Evolutionary conservation across 331 rosid species (phyloP), one percentile per base, ranked within the genome.

Genomic region (Spiraea crenata): DNA sequence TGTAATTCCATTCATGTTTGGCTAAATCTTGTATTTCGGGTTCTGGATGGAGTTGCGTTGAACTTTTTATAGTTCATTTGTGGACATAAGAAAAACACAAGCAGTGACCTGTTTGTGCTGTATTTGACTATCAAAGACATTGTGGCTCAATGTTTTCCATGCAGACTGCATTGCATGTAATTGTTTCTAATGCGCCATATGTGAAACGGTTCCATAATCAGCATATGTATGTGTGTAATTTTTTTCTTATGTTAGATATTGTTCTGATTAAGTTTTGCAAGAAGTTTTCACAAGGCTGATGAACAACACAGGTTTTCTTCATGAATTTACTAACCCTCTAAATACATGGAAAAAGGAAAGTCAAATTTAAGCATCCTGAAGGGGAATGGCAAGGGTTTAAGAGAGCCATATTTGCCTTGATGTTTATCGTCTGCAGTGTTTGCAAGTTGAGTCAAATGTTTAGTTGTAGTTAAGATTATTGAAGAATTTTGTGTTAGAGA

Each of bases 1-100:
- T 58, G 41, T 69, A 51, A 17, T 51, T 72, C 57, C 55, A 42
- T 47, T 64, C 14, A 37, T n/a, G n/a, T n/a, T n/a, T 44, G 9
- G 1, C 5, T 39, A 39, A 39, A n/a, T n/a, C 66, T 61, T 61
- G 34, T 61, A 17, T 20, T n/a, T 40, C 40, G 63, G 41, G 35
- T 19, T 35, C n/a, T 13, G 35, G 48, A n/a, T 40, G 48, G 48
- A n/a, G 35, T 61, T 61, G 31, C 16, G 10, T 61, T 40, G 34
- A 61, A n/a, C 34, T 35, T 13, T n/a, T 60, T 1, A 17, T 15
- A 59, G 46, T 2, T 38, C 45, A 35, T 34, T 37, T 59, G 41
- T 31, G 17, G 62, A 57, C 3, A 31, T 16, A 57, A n/a, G n/a
- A n/a, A n/a, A n/a, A n/a, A 11, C 20, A 57, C 40, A 31, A 57